A percentile compares a stretch with the other conserved stretches of the same genome.
phyloP scores from a whole-genome alignment of 768 basidiomycete genomes.

The Mrakia hoshinonis region DNA sequence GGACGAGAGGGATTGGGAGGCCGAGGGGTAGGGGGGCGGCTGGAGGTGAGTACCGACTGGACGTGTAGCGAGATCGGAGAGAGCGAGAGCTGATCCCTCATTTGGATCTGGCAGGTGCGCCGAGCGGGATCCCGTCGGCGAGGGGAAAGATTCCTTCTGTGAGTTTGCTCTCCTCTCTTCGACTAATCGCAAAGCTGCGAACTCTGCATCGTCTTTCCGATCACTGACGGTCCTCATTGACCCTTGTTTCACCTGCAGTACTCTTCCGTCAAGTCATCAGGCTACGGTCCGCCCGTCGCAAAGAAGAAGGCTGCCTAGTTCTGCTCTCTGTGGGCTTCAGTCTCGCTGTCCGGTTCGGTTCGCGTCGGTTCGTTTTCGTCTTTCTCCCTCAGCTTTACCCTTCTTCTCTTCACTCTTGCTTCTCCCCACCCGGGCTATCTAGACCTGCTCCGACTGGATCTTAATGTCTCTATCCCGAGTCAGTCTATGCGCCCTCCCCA shows the following conservation, averaged over 20 bases:
- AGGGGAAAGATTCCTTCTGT: not conserved
- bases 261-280: conserved; percentile 15
- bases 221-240: too few relatives aligned
- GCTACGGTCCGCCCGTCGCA: not conserved
- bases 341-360: not conserved
- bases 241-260: not conserved
- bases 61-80: not conserved
- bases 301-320: not conserved
- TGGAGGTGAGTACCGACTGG: not conserved
- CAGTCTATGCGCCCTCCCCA: not conserved
- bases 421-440: not conserved
- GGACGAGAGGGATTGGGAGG: not conserved
- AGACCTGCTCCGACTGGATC: not conserved
- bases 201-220: not conserved
- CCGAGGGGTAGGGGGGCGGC: not conserved
- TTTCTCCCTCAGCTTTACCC: not conserved
- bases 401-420: not conserved
- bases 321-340: not conserved
- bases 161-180: not conserved
- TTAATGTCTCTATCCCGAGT: too few relatives aligned
- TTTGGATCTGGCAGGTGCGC: not conserved
- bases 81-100: not conserved
- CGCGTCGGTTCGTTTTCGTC: not conserved
- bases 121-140: not conserved
- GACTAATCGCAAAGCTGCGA: too few relatives aligned